phyloP scores from a whole-genome alignment of 1,284 basidiomycete genomes.

The Schizopora paradoxa region DNA sequence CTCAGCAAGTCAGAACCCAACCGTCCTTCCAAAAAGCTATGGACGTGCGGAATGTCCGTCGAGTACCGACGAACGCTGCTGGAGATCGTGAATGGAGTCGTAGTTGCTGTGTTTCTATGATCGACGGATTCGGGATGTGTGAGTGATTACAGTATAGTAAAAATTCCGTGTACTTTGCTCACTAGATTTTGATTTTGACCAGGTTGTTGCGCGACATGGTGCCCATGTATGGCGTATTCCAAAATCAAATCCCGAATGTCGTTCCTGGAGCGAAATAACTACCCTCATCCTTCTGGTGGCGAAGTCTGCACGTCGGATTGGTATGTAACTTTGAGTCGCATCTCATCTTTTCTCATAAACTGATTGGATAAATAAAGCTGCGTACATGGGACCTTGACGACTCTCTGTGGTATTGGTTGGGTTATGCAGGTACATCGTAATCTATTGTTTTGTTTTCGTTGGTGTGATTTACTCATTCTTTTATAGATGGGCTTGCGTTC shows the following conservation, averaged over 20 bases:
- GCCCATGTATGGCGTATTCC: conserved; percentile 24
- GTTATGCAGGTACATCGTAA: conserved; percentile 40
- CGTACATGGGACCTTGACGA: conserved; percentile 21
- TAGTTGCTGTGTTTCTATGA: conserved; percentile 37
- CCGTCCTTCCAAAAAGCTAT: too few relatives aligned
- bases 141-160: too few relatives aligned
- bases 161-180: too few relatives aligned
- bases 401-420: conserved; percentile 34
- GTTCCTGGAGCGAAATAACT: conserved; percentile 19
- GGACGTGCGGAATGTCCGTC: conserved; percentile 31
- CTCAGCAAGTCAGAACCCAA: too few relatives aligned
- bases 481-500: conserved; percentile 40
- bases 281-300: conserved; percentile 21
- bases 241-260: conserved; percentile 23
- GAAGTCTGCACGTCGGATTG: conserved; percentile 20
- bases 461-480: too few relatives aligned
- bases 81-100: conserved; percentile 42
- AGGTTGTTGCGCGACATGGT: conserved; percentile 9
- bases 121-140: conserved; percentile 33
- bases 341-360: too few relatives aligned
- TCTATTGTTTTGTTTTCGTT: too few relatives aligned
- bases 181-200: not conserved
- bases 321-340: too few relatives aligned
- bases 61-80: conserved; percentile 32
- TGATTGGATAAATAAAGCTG: too few relatives aligned